Evolutionary conservation across 2,329 filamentous ascomycete genomes (phyloP), one percentile per base, ranked within the genome.

Genomic region (Chaetomium sp.): DNA sequence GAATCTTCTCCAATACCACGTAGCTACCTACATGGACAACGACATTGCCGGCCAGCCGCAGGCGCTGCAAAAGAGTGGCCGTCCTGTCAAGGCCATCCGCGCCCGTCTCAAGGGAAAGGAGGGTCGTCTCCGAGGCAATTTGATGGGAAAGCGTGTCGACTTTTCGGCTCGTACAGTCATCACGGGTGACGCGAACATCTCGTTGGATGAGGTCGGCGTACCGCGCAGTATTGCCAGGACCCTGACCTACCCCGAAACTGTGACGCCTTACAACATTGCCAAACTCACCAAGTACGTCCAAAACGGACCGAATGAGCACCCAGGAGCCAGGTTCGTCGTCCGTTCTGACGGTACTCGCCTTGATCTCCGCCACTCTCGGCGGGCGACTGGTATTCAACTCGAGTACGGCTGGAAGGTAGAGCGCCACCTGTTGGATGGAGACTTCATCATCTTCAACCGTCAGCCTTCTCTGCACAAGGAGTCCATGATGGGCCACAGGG

Each of bases 141-240:
- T 99, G 83, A 99, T 99, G 96, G 95, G 95, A 69, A 99, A 99
- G 81, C 93, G 93, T 87, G 95, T 99, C 67, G 95, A 99, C 76
- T 99, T 99, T 75, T 99, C 96, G 0, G 96, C 96, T 45, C 95
- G 95, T 89, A 99, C 96, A 35, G 95, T 99, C 81, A 99, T 99
- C 77, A 99, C 96, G 60, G 95, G 95, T 81, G 95, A 99, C 75
- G 95, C 95, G 65, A 99, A 98, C 75, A 81, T 99, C 70, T 97
- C 93, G 31, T 84, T 99, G 31, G 94, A 99, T 74, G 93, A 99
- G 81, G 96, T 99, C 67, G 95, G 96, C 78, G 95, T 99, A 51
- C 95, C 95, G 38, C 87, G 91, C 73, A 96, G 91, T 74, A 99
- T 97, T 72, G 96, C 96, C 4, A 87, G 90, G 72, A 97, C 91